Evolutionary conservation across 129 eudicot species (phyloP).

Genomic region (Apium graveolens): DNA sequence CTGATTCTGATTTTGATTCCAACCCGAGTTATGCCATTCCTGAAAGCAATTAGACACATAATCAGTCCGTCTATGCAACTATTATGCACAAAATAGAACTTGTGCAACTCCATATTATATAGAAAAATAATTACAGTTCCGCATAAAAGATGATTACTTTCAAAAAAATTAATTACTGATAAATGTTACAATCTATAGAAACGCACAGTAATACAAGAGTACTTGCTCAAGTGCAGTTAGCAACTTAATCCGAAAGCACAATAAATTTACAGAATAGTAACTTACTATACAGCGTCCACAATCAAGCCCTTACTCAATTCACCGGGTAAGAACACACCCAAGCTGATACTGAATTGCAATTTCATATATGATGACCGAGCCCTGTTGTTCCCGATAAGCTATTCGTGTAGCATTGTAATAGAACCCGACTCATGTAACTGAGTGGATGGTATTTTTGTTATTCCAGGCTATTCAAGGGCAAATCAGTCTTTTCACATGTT

Average conservation of each 20-base stretch:
- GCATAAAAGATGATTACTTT: neutral
- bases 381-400: no score
- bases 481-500: no score
- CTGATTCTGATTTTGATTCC: slow-evolving; percentile 52
- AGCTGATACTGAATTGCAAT: no score
- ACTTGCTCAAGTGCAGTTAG: neutral
- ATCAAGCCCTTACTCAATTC: no score
- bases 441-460: no score
- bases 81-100: neutral
- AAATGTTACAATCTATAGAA: neutral
- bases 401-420: no score
- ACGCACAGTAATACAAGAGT: neutral
- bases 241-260: neutral
- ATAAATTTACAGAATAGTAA: neutral
- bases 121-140: neutral
- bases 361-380: no score
- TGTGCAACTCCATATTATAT: neutral
- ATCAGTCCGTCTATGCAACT: slow-evolving; percentile 3
- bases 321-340: no score
- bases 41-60: slow-evolving; percentile 19
- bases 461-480: no score
- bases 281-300: no score
- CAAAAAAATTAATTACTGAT: neutral
- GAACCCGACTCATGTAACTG: no score
- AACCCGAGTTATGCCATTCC: slow-evolving; percentile 62